Evolutionary conservation across 2,329 filamentous ascomycete species (phyloP).

Genomic region (Alternaria sp.): DNA sequence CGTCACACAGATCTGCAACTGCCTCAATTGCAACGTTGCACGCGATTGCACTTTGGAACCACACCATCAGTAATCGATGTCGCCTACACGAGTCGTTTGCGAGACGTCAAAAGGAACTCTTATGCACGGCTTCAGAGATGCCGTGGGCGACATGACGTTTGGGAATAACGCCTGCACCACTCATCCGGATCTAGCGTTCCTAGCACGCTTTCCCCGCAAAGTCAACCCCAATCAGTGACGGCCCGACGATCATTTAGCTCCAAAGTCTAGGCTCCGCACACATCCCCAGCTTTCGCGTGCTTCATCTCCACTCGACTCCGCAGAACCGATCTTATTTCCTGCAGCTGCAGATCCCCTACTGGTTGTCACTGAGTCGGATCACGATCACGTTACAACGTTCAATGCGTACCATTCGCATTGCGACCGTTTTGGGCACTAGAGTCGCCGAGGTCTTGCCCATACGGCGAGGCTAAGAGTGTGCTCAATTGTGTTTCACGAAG

Average conservation of each 20-base stretch:
- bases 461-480: neutral
- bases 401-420: slow-evolving; percentile 1
- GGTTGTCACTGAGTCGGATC: neutral
- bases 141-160: slow-evolving; percentile 21
- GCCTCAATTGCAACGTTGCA: neutral
- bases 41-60: neutral
- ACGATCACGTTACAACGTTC: slow-evolving; percentile 4
- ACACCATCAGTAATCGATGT: neutral
- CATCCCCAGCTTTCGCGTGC: slow-evolving; percentile 24
- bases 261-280: slow-evolving; percentile 30
- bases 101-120: neutral
- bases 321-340: slow-evolving; percentile 23
- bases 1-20: neutral
- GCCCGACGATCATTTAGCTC: slow-evolving; percentile 27
- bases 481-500: neutral
- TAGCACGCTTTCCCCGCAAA: slow-evolving; percentile 43
- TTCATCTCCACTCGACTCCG: slow-evolving; percentile 37
- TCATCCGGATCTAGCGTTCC: slow-evolving; percentile 14
- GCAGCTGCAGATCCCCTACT: slow-evolving; percentile 2
- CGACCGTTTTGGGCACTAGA: slow-evolving; percentile 3
- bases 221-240: slow-evolving; percentile 23
- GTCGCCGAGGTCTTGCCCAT: slow-evolving; percentile 1
- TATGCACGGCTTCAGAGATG: neutral
- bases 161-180: slow-evolving; percentile 19
- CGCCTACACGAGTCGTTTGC: neutral